These are phyloP conservation scores for Penicillium expansum DNA, from an alignment of 2,329 filamentous ascomycete species.

Conservation along the genomic window DNA sequence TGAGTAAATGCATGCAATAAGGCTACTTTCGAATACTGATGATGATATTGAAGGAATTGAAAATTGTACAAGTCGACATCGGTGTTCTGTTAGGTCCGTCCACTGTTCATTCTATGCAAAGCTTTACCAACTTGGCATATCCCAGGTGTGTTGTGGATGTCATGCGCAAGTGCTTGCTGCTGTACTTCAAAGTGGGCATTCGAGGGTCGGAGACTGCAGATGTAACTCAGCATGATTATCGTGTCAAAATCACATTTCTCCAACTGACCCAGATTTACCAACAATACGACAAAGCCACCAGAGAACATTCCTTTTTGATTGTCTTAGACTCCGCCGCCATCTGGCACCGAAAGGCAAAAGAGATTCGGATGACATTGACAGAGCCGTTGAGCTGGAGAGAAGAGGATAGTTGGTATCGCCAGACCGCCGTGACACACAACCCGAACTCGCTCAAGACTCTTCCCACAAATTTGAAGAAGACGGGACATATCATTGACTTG, in stretches of 20 bases:
- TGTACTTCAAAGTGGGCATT: constrained; percentile 45
- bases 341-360: constrained; percentile 43
- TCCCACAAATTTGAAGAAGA: constrained; percentile 50
- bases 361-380: constrained; percentile 43
- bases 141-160: constrained; percentile 43
- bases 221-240: constrained; percentile 30
- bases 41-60: constrained; percentile 37
- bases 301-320: constrained; percentile 35
- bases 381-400: constrained; percentile 53
- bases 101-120: constrained; percentile 61
- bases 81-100: constrained; percentile 57
- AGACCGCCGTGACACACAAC: constrained; percentile 59
- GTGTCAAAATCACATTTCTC: constrained; percentile 47
- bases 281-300: constrained; percentile 18
- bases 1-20: constrained; percentile 22
- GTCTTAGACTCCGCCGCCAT: constrained; percentile 45
- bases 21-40: neutral
- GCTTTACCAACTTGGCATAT: constrained; percentile 32
- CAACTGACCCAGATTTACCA: constrained; percentile 44
- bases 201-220: neutral
- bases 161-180: constrained; percentile 42
- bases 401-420: constrained; percentile 59
- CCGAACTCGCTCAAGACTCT: constrained; percentile 34
- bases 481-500: constrained; percentile 57
- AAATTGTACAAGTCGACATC: constrained; percentile 56